Evolutionary conservation across 345 rosid species (phyloP).

Genomic region (Boechera retrofracta): DNA sequence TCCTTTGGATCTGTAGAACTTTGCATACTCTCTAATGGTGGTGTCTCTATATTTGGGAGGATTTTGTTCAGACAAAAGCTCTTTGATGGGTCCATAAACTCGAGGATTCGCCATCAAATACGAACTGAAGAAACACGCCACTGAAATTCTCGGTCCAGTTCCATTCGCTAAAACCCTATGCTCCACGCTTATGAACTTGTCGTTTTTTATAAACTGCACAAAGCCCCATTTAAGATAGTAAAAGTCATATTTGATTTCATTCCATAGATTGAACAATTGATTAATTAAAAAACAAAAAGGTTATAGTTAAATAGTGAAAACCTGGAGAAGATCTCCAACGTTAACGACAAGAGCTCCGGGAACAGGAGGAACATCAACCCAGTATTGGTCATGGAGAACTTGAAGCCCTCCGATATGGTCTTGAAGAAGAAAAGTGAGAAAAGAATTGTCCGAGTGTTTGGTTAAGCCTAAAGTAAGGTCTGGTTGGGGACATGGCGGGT

Average conservation of each 20-base stretch:
- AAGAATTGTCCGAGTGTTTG: conserved; percentile 55
- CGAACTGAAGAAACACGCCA: conserved; percentile 43
- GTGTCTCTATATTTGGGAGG: conserved; percentile 49
- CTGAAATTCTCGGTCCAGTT: conserved; percentile 49
- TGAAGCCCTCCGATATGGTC: conserved; percentile 72
- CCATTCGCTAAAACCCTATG: conserved; percentile 53
- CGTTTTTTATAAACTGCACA: conserved; percentile 54
- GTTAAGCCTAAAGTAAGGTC: conserved; percentile 55
- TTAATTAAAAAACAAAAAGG: background rate
- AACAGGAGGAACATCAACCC: conserved; percentile 60
- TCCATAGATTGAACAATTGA: background rate
- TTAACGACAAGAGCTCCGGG: conserved; percentile 64
- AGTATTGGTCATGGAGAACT: conserved; percentile 51
- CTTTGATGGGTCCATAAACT: conserved; percentile 50
- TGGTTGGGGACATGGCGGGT: conserved; percentile 65
- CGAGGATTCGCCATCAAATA: conserved; percentile 36
- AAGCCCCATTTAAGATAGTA: background rate
- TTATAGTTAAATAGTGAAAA: conserved; percentile 34
- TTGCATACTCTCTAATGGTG: conserved; percentile 40
- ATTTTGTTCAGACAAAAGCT: conserved; percentile 45
- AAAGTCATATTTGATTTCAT: background rate
- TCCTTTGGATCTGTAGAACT: conserved; percentile 42
- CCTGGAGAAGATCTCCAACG: conserved; percentile 71
- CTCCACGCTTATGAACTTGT: conserved; percentile 55
- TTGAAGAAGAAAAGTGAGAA: conserved; percentile 64